Evolutionary conservation across 768 basidiomycete species (phyloP), one percentile per base, ranked within the genome.

Genomic region (Auricularia sp.): DNA sequence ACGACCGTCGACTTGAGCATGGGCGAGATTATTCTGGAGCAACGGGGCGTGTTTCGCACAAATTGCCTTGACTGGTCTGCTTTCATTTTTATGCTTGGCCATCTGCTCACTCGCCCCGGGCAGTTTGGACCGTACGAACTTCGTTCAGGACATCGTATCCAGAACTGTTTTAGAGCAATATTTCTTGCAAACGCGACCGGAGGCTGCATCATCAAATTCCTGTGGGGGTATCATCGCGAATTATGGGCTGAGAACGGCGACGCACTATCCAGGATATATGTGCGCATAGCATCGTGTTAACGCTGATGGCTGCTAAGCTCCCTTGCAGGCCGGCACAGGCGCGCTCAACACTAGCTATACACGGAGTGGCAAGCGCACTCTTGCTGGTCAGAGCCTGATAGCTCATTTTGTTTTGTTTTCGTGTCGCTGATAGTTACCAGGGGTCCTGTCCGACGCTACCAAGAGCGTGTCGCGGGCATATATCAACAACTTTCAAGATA

Each of bases 211-310:
- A 63, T 85, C 85, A 10, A 79, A 78, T 65, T 76, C 82, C 78
- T 98, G 10, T 98, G 94, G 92, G 80, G 84, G 0, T 80, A 90
- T 58, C 96, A 98, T 75, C 86, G 95, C 24, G 91, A 95, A 72
- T 78, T 98, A 3, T 99, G 95, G 95, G 97, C 97, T 1, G 96
- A 95, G 78, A 96, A 94, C 70, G 94, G 94, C 13, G 94, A 97
- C 73, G 90, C 92, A 0, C 74, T 99, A 45, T 94, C 92, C 18
- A 87, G 88, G 65, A 96, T 96, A 68, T 99, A 99, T 74, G 95
- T 95, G 47, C 44, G 56, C 33, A 21, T 7, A 29, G 21, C 56
- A 13, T 16, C 47, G 11, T 6, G 21, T 51, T 18, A 59, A 4
- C 56, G 13, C 56, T 59, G 1, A 35, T 29, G 29, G 29, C 29